Base-by-base conservation (phyloP, 164 flowering plant genomes). In the Cinnamomum micranthum region DNA sequence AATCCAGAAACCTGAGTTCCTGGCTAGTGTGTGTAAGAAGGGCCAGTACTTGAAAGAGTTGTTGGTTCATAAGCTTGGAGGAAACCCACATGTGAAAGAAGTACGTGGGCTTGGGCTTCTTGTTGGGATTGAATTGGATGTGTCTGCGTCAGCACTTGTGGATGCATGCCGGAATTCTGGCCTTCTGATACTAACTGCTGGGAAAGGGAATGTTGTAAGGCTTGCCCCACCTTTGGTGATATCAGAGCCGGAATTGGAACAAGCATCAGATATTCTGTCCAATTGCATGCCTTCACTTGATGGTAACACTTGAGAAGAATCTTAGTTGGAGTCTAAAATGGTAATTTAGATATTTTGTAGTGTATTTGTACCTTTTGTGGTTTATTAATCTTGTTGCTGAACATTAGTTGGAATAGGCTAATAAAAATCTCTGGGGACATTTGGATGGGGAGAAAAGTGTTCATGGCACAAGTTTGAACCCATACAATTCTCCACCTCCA, bases 191-290 rank as follows among this genome's bases (percentile, higher is more conserved):
- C 71, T 94, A 71, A 93, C 94, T 47, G 92, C 97, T 1, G 97
- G 98, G 22, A 92, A 92, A 77, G 97, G 97, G 20, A 90, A 31
- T 31, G 90, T 94, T 0, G 93, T 92, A 20, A 82, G 98, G 81
- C 84, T 94, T 35, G 92, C 91, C 14, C 97, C 98, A 1, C 98
- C 98, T n/a, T 80, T 94, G 89, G 81, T 89, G 71, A 89, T 94
- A 73, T 78, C 95, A 5, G 87, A 87, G 81, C 76, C 82, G 62
- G 98, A 92, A 80, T 68, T 92, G 73, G 89, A 88, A 17, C 77
- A 2, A 7, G 97, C 89, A 1, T 94, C 78, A 58, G 84, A 88
- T 31, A 88, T 92, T 77, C 60, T 94, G 20, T 41, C 6, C 2
- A 59, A 83, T 28, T 79, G 88, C 70, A 71, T 94, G 64, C 84